Conservation (phyloP, 2,329 filamentous ascomycete species). For the Colletotrichum magnum region DNA sequence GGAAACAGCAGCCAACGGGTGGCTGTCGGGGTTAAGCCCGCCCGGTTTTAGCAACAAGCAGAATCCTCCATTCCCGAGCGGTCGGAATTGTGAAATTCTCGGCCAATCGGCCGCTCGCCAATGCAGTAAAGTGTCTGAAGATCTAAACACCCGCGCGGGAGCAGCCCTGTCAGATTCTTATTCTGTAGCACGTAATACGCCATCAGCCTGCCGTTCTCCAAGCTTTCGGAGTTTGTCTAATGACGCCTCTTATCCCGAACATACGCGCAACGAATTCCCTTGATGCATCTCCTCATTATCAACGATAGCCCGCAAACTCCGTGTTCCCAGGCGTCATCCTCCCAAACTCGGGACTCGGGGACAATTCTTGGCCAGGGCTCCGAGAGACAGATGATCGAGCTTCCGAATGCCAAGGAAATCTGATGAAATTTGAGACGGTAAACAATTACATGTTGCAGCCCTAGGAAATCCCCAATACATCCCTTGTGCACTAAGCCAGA, state of each 20-base stretch:
- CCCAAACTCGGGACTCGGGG: too few species aligned
- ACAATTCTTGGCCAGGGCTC: too few species aligned
- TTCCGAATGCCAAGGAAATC: too few species aligned
- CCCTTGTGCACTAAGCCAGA: neutral
- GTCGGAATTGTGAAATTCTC: slow-evolving; percentile 18
- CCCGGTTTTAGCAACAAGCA: slow-evolving; percentile 27
- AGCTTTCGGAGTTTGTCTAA: too few species aligned
- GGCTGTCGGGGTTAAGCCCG: slow-evolving; percentile 4
- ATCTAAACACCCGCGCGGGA: neutral
- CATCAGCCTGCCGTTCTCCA: too few species aligned
- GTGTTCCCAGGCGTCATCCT: too few species aligned
- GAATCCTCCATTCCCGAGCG: slow-evolving; percentile 29
- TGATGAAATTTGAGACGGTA: too few species aligned
- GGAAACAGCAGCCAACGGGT: neutral
- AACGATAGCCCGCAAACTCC: too few species aligned
- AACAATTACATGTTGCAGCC: neutral
- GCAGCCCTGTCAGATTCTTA: neutral
- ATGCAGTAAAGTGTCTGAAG: slow-evolving; percentile 10
- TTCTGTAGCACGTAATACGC: neutral
- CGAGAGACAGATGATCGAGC: too few species aligned
- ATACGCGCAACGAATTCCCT: too few species aligned
- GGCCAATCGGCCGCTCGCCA: neutral
- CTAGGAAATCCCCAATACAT: neutral
- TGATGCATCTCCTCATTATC: too few species aligned
- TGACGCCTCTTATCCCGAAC: too few species aligned